Evolutionary conservation across 306 rosid genomes (phyloP), one percentile per base, ranked within the genome.

Genomic region (Chamaecrista fasciculata): DNA sequence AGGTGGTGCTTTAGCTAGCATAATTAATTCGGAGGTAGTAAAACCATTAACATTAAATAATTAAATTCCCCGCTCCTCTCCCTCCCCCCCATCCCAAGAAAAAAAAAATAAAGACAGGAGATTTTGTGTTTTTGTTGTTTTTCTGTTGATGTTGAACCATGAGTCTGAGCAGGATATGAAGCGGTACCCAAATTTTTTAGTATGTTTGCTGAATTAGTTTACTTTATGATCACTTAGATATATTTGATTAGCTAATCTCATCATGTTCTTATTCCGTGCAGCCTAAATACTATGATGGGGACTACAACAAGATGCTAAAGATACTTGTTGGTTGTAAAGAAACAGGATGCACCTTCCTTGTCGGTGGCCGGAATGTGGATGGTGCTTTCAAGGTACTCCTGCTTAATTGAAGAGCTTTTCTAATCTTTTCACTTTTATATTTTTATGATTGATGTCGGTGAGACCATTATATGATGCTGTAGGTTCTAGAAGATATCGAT

Each of bases 281-380:
- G 98, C 98, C 96, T 69, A 91, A 86, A 71, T 94, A 91, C 76
- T 91, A 94, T 56, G 92, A 86, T n/a, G 91, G 92, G 57, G 84
- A 88, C 82, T 64, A 80, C 78, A 82, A 68, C 67, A 94, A 81
- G 81, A 88, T 88, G 99, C 71, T 82, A 75, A 85, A 86, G 76
- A 82, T 85, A 71, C 92, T 88, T 34, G 12, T 25, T 46, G 85
- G 85, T 33, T 91, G 96, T 77, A 91, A 85, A 59, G 82, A 83
- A 61, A 94, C 86, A 12, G 97, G 91, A 52, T 79, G 84, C 80
- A 85, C 82, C 29, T 94, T 94, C 75, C 88, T 88, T 55, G 96
- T 94, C 9, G 95, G 77, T 67, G 98, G 98, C 61, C 86, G 98
- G 55, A 88, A 79, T 71, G 86, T 88, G 8, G 82, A 86, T 21